Percentiles rank a stretch among this genome's conserved stretches.
Conservation (phyloP, 163 green algal species). For the Scenedesmus sp. region DNA sequence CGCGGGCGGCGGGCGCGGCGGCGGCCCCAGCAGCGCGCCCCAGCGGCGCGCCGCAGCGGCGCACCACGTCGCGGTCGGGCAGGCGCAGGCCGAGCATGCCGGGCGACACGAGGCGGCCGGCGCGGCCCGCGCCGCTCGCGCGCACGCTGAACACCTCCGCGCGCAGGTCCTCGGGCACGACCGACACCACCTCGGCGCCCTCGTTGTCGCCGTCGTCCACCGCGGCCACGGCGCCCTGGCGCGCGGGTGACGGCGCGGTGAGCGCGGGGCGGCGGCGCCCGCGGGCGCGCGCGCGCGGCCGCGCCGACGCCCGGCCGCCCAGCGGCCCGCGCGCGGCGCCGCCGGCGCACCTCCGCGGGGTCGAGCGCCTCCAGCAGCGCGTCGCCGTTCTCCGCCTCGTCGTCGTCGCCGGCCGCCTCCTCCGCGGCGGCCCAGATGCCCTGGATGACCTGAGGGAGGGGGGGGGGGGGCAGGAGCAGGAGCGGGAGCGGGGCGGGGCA, state of each 20-base stretch:
- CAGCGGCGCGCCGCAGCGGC: background rate
- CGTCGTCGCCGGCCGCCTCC: constrained; percentile 24
- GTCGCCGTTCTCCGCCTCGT: constrained; percentile 36
- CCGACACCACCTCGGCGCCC: background rate
- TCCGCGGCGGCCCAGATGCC: constrained; percentile 40
- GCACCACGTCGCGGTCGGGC: constrained; percentile 32
- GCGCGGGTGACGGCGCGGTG: no score
- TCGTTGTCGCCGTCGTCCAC: background rate
- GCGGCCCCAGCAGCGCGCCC: no score
- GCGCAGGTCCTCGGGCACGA: constrained; percentile 22
- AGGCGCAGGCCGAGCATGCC: background rate
- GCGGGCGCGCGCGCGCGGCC: no score
- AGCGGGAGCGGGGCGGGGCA: no score
- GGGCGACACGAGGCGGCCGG: background rate
- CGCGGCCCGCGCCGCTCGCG: background rate
- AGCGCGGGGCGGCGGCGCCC: no score
- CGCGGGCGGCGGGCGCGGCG: no score
- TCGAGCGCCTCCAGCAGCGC: constrained; percentile 19
- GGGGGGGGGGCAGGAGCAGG: no score
- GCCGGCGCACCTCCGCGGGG: background rate
- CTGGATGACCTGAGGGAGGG: constrained; percentile 30
- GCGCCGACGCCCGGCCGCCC: no score
- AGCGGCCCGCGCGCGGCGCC: no score
- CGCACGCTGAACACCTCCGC: background rate
- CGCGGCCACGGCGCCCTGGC: constrained; percentile 25